Percentiles rank a stretch among this genome's conserved stretches.
These are phyloP conservation scores for Aspergillus pseudoviridinutans DNA, from an alignment of 2,329 filamentous ascomycete species.

Conservation along the genomic window DNA sequence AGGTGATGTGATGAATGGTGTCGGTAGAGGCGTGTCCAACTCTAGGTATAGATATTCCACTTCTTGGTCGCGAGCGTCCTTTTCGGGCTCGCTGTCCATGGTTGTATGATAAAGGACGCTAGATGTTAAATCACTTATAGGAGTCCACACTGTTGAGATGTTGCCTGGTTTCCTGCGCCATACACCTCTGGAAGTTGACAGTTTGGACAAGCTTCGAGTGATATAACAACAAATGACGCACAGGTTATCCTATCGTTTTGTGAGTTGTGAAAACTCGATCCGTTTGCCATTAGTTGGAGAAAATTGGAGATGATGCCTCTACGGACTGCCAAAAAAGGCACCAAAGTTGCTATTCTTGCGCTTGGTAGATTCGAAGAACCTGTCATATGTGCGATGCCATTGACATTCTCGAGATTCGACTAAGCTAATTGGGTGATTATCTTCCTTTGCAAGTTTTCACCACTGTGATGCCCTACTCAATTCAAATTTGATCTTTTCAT, in stretches of 20 bases:
- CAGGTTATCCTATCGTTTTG: background rate
- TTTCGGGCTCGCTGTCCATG: background rate
- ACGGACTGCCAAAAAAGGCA: background rate
- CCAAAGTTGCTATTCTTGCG: background rate
- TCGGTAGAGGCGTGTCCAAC: slow-evolving; percentile 57
- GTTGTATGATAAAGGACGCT: background rate
- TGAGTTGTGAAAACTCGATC: background rate
- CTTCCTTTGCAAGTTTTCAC: background rate
- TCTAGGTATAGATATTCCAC: slow-evolving; percentile 59
- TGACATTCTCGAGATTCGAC: background rate
- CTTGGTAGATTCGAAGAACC: too few relatives aligned
- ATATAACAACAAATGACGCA: background rate
- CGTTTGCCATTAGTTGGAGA: background rate
- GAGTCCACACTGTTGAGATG: background rate
- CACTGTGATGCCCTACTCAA: too few relatives aligned
- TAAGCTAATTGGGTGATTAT: background rate
- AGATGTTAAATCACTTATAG: background rate
- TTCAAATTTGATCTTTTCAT: background rate
- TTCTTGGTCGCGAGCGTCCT: slow-evolving; percentile 15
- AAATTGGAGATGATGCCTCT: background rate
- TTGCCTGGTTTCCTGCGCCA: background rate
- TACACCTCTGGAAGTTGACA: background rate
- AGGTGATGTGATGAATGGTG: slow-evolving; percentile 32
- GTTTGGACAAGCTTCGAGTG: background rate
- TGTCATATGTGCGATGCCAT: too few relatives aligned